phyloP scores from a whole-genome alignment of 1,139 yeast genomes.

The Suhomyces atakaporum region DNA sequence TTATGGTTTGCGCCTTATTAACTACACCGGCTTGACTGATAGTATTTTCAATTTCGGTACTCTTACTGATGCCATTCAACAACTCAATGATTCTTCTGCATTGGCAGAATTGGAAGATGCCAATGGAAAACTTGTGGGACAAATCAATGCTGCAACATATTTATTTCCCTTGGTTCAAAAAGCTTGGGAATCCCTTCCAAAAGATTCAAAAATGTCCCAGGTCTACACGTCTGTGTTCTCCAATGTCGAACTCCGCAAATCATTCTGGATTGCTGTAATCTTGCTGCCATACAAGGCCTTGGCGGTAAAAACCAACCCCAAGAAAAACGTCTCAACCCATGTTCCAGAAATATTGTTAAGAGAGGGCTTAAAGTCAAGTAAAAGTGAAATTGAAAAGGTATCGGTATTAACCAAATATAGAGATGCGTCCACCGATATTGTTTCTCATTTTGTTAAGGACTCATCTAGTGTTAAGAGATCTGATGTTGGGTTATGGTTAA shows the following conservation, averaged over 20 bases:
- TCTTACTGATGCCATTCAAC: slow-evolving; percentile 22
- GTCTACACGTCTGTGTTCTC: slow-evolving; percentile 14
- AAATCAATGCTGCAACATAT: slow-evolving; percentile 23
- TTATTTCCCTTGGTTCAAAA: slow-evolving; percentile 23
- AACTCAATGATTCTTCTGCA: slow-evolving; percentile 18
- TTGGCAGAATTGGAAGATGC: slow-evolving; percentile 13
- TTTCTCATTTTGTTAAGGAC: slow-evolving; percentile 22
- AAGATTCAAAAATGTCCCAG: slow-evolving; percentile 8
- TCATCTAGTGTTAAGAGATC: slow-evolving; percentile 46
- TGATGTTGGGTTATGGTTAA: slow-evolving; percentile 60
- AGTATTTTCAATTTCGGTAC: slow-evolving; percentile 57
- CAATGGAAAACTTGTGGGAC: slow-evolving; percentile 14
- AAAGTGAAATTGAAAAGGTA: slow-evolving; percentile 54
- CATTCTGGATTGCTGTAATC: slow-evolving; percentile 51
- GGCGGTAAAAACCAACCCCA: slow-evolving; percentile 40
- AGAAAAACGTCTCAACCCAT: slow-evolving; percentile 27
- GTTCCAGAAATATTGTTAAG: slow-evolving; percentile 50
- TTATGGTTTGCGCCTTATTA: slow-evolving; percentile 63
- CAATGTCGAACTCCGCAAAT: slow-evolving; percentile 23
- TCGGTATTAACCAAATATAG: slow-evolving; percentile 35
- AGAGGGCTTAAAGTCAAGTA: slow-evolving; percentile 72
- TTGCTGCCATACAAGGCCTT: slow-evolving; percentile 51
- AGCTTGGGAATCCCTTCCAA: slow-evolving; percentile 1
- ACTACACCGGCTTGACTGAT: slow-evolving; percentile 53
- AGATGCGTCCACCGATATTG: slow-evolving; percentile 16